Conservation (phyloP, 441 rosid genomes). For the Corymbia citriodora region DNA sequence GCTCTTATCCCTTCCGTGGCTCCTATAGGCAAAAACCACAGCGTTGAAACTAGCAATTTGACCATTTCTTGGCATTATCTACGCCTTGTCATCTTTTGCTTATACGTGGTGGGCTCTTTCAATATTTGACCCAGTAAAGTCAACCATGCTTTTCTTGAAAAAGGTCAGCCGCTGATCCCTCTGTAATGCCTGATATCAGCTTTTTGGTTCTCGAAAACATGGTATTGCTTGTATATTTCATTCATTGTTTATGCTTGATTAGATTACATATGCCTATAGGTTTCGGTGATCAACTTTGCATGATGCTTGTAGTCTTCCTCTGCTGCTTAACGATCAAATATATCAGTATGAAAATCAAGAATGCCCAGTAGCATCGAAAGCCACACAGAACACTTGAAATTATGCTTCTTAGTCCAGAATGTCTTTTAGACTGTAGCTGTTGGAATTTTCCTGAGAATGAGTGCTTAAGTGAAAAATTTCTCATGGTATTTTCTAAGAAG, state of each 20-base stretch:
- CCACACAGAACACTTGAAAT: too few relatives aligned
- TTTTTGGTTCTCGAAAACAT: constrained; percentile 57
- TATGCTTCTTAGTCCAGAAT: too few relatives aligned
- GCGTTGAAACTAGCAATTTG: neutral
- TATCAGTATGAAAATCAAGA: too few relatives aligned
- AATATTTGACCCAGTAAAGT: constrained; percentile 71
- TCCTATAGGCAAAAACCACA: neutral
- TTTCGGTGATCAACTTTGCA: neutral
- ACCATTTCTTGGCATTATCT: neutral
- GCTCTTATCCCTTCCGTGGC: neutral
- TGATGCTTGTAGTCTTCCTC: too few relatives aligned
- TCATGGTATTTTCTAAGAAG: too few relatives aligned
- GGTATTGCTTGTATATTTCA: constrained; percentile 32
- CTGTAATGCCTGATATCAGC: constrained; percentile 36
- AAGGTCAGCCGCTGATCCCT: constrained; percentile 57
- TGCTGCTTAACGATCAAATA: too few relatives aligned
- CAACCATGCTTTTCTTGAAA: constrained; percentile 91
- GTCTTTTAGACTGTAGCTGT: too few relatives aligned
- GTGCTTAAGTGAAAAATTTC: too few relatives aligned
- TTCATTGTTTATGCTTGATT: neutral
- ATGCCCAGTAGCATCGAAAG: too few relatives aligned
- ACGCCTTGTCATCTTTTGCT: neutral
- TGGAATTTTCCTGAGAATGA: too few relatives aligned
- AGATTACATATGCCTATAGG: neutral
- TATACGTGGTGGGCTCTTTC: constrained; percentile 93